Evolutionary conservation across 75 land plant species (phyloP).

Genomic region (Selaginella tamariscina): DNA sequence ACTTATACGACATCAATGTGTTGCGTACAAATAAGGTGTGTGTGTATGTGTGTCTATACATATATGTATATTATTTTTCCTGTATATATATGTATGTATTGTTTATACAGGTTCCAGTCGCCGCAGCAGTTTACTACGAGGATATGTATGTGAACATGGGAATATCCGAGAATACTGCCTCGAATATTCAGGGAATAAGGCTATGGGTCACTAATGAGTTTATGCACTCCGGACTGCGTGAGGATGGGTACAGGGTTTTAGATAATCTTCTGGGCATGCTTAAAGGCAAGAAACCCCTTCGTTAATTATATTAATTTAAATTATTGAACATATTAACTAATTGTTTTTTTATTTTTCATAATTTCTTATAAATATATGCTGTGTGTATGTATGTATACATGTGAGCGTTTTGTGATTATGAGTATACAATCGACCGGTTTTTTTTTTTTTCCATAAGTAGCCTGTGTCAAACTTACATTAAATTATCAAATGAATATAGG

Average conservation of each 20-base stretch:
- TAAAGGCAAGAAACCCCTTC: conserved; percentile 43
- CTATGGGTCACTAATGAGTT: conserved; percentile 86
- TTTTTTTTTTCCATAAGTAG: no score
- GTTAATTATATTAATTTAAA: conserved; percentile 13
- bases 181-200: conserved; percentile 67
- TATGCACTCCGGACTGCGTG: conserved; percentile 91
- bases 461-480: no score
- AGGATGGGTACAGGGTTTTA: conserved; percentile 53
- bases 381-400: no score
- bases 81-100: not conserved
- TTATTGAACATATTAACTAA: not conserved
- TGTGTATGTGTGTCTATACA: not conserved
- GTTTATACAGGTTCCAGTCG: conserved; percentile 78
- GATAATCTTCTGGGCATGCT: conserved; percentile 79
- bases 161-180: conserved; percentile 58
- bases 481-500: no score
- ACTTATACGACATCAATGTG: conserved; percentile 41
- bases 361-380: no score
- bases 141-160: conserved; percentile 85
- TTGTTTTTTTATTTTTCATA: no score
- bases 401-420: no score
- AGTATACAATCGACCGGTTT: no score
- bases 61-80: not conserved
- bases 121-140: conserved; percentile 96
- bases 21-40: conserved; percentile 65